phyloP scores from a whole-genome alignment of 202 grass and related monocot species.

The Musa balbisiana region DNA sequence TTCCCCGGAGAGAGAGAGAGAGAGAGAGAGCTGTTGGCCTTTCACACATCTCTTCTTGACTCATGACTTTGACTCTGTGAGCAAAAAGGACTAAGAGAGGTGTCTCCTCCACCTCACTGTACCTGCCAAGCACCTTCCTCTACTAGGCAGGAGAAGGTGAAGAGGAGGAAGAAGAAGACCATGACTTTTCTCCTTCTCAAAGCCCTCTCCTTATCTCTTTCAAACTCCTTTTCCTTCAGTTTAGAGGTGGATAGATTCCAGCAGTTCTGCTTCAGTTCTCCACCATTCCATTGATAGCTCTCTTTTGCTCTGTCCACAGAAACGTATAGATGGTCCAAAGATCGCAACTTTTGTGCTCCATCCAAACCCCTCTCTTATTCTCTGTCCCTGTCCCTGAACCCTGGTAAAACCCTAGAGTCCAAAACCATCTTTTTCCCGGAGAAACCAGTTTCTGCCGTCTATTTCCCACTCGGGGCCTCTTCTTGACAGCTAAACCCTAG shows the following conservation, averaged over 20 bases:
- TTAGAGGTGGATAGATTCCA: background rate
- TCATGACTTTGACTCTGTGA: too few relatives aligned
- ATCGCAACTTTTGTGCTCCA: background rate
- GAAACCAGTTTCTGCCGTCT: background rate
- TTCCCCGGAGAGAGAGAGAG: background rate
- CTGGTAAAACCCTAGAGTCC: background rate
- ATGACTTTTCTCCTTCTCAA: too few relatives aligned
- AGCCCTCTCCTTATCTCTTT: background rate
- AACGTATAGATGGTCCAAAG: background rate
- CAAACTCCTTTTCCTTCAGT: background rate
- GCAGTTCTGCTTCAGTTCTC: background rate
- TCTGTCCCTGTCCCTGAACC: background rate
- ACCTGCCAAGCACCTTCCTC: background rate
- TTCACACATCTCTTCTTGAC: background rate
- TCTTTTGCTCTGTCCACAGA: background rate
- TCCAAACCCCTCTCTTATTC: background rate
- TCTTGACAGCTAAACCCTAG: conserved; percentile 6
- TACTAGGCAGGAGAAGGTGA: background rate
- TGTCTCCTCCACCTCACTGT: background rate
- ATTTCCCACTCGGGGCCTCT: background rate
- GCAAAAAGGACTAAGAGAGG: background rate
- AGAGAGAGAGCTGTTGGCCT: background rate
- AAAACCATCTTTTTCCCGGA: background rate
- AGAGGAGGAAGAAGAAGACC: background rate
- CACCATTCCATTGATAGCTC: background rate